Evolutionary conservation across 2,329 filamentous ascomycete genomes (phyloP), one percentile per base, ranked within the genome.

Genomic region (Pestalotiopsis sp.): DNA sequence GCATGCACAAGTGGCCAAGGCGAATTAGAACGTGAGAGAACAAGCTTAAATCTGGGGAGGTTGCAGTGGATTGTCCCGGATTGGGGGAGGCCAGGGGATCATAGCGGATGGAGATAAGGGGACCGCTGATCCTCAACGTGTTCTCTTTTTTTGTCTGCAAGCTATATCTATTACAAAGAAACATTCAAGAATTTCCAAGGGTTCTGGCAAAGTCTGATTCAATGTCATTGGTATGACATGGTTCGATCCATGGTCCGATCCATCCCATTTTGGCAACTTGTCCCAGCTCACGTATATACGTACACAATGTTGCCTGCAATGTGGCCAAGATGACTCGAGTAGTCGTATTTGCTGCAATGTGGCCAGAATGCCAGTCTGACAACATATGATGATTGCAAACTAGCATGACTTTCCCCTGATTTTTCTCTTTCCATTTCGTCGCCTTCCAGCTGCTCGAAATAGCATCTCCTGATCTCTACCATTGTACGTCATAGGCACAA

Each of bases 401-500:
- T 65, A 45, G 25, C 14, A 27, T 52, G 62, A 13, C 38, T 25
- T 52, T 52, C 31, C 31, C 31, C 7, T 36, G 31, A 36, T 36
- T 36, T 36, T n/a, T 52, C 45, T n/a, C 45, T 52, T 52, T 52
- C 38, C 13, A n/a, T 23, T 63, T 20, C 12, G 38, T 31, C 11
- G 60, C 60, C 25, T 14, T 45, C 36, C 49, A 13, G 23, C 41
- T 64, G 20, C n/a, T 38, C 25, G 20, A 58, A 58, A 66, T 40
- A 66, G 25, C 13, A 36, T n/a, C 17, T 27, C 20, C 17, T 23
- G 25, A 31, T 12, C 14, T 6, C 25, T 12, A 11, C 36, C 38
- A 64, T 64, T 20, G 40, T 52, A 64, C 61, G 61, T 77, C 75
- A 76, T 77, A 74, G 69, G 74, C 75, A 64, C 38, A 20, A 6